Evolutionary conservation across 1,139 yeast genomes (phyloP), one percentile per base, ranked within the genome.

Genomic region (Yamadazyma sp.): DNA sequence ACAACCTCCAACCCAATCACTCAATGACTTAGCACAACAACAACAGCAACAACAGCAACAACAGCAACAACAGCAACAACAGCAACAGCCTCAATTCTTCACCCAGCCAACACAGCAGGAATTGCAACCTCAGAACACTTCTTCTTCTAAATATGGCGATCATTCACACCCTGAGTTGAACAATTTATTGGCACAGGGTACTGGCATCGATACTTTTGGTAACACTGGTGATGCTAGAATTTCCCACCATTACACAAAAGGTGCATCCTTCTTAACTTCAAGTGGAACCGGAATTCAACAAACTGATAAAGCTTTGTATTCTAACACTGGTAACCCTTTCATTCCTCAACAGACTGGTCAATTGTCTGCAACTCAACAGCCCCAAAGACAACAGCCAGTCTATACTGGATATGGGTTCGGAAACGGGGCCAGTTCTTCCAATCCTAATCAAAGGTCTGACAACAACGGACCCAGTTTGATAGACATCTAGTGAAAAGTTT

Each of bases 351-450:
- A 47, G 80, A 83, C 37, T 61, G 83, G 44, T 59, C 79, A 35
- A 8, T n/a, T n/a, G 65, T 45, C 51, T n/a, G 54, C 42, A 29
- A 40, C 48, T 13, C 42, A 31, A 27, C 42, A 33, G 29, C 34
- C 52, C 44, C 41, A 55, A 52, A 34, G 57, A 56, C 44, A 59
- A 58, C 52, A 56, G 39, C 68, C 73, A 2, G 72, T 71, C 18
- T 83, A 86, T 53, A 89, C 97, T 4, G 97, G 97, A 2, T 89
- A 82, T 57, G 97, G 97, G 2, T 89, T 89, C 63, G 97, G 97
- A 28, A 89, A 89, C 52, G 31, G 16, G 8, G 70, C 67, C n/a
- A 60, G 51, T 33, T 47, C 53, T 27, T 33, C 41, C 6, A 39
- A 31, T 13, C 34, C 34, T 4, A 18, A 35, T 14, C 57, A 47